phyloP scores from a whole-genome alignment of 306 rosid species.

The Abrus precatorius region DNA sequence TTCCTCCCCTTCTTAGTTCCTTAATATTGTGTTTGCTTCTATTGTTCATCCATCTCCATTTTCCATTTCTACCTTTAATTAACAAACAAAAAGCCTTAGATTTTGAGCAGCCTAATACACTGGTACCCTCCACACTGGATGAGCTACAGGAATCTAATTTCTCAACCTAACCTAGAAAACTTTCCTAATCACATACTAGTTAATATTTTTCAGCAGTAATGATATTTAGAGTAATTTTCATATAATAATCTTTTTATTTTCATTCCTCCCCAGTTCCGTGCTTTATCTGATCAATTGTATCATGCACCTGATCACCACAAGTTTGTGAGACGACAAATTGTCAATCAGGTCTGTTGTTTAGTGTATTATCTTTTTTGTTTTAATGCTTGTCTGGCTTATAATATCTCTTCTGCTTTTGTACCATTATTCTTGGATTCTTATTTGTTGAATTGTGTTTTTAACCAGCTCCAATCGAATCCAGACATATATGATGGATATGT shows the following conservation, averaged over 20 bases:
- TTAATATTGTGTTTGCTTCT: background rate
- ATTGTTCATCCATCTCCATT: background rate
- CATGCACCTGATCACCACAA: constrained; percentile 71
- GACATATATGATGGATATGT: constrained; percentile 91
- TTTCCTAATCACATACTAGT: constrained; percentile 29
- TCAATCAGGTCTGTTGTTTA: constrained; percentile 68
- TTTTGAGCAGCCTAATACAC: background rate
- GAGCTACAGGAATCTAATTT: background rate
- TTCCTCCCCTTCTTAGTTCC: constrained; percentile 29
- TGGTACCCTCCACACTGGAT: background rate
- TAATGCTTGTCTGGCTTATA: constrained; percentile 27
- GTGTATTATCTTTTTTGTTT: constrained; percentile 4
- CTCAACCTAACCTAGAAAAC: constrained; percentile 17
- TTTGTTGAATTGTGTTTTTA: constrained; percentile 36
- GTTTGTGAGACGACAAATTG: constrained; percentile 69
- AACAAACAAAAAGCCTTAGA: constrained; percentile 1
- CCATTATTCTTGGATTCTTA: constrained; percentile 39
- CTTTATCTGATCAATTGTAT: constrained; percentile 84
- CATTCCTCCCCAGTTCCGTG: constrained; percentile 70
- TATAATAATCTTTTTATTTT: constrained; percentile 31
- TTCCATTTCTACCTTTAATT: constrained; percentile 13
- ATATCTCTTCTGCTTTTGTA: constrained; percentile 24
- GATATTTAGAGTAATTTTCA: constrained; percentile 23
- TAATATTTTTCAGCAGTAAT: background rate
- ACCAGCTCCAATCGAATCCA: constrained; percentile 76